These are phyloP conservation scores for Phytophthora citrophthora DNA, from an alignment of 352 stramenopile species.

Conservation along the genomic window DNA sequence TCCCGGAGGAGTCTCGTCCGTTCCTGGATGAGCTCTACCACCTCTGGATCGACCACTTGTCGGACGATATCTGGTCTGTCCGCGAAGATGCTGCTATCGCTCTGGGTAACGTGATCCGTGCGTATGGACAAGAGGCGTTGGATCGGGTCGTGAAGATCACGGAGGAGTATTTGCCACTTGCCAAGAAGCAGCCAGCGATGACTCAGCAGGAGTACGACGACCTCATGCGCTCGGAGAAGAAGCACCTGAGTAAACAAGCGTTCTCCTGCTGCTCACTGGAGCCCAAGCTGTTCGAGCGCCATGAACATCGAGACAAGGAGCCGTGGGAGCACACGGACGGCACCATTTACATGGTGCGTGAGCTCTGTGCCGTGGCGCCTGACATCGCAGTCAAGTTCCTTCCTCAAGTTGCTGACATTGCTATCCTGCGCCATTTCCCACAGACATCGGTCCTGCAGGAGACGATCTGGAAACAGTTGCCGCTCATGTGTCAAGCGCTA, in stretches of 20 bases:
- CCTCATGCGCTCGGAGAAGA: constrained; percentile 90
- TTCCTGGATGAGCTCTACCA: constrained; percentile 90
- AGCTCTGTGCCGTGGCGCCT: constrained; percentile 83
- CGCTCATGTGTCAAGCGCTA: constrained; percentile 70
- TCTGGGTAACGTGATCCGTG: constrained; percentile 92
- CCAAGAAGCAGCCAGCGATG: constrained; percentile 92
- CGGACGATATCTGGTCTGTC: constrained; percentile 98
- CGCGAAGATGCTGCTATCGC: constrained; percentile 95
- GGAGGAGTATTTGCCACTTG: constrained; percentile 78
- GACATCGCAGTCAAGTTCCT: constrained; percentile 60
- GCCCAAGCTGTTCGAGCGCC: constrained; percentile 92
- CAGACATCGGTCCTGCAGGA: constrained; percentile 80
- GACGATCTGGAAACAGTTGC: constrained; percentile 87
- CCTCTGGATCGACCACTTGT: constrained; percentile 95
- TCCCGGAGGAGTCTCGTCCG: constrained; percentile 85
- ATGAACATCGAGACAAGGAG: constrained; percentile 86
- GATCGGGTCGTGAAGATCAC: constrained; percentile 76
- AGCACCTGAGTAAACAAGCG: constrained; percentile 93
- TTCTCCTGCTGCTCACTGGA: constrained; percentile 96
- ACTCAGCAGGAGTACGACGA: constrained; percentile 93
- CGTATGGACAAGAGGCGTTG: constrained; percentile 89
- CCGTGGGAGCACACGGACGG: constrained; percentile 96
- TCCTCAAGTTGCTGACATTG: constrained; percentile 67
- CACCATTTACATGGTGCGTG: constrained; percentile 95
- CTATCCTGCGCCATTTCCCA: constrained; percentile 79